Percentiles rank a stretch among this genome's conserved stretches.
Conservation (phyloP, 176 grass and related monocot genomes). For the Eragrostis nindensis region DNA sequence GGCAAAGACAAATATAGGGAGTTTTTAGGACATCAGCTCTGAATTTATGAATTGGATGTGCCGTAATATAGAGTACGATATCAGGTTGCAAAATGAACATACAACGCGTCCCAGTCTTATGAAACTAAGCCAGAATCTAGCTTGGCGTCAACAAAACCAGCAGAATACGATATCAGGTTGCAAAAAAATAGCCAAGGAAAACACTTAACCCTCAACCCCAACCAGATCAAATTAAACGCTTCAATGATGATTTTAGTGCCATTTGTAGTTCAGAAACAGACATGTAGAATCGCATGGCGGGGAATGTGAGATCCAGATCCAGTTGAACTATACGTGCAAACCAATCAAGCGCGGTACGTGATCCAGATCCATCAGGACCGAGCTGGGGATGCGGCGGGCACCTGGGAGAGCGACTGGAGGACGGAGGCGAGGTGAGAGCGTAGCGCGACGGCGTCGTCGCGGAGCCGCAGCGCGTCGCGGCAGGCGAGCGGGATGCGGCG, state of each 20-base stretch:
- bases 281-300: not conserved
- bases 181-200: not conserved
- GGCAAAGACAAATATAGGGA: not conserved
- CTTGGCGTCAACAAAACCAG: conserved; percentile 20
- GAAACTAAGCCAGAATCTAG: conserved; percentile 2
- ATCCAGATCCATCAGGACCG: conserved; percentile 45
- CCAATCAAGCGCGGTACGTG: conserved; percentile 16
- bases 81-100: no score
- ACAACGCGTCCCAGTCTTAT: not conserved
- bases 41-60: conserved; percentile 1
- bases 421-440: conserved; percentile 74
- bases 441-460: conserved; percentile 79
- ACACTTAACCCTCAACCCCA: not conserved
- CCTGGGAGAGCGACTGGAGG: conserved; percentile 68
- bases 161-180: not conserved
- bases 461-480: conserved; percentile 84
- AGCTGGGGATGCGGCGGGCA: not conserved
- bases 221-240: conserved; percentile 10
- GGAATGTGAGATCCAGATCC: conserved; percentile 48
- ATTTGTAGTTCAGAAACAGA: not conserved
- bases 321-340: not conserved
- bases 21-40: conserved; percentile 21
- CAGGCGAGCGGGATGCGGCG: conserved; percentile 89
- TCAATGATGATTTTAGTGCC: not conserved
- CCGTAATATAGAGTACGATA: no score